Base-by-base conservation (phyloP, 169 alveolate species). In the Cryptosporidium canis region DNA sequence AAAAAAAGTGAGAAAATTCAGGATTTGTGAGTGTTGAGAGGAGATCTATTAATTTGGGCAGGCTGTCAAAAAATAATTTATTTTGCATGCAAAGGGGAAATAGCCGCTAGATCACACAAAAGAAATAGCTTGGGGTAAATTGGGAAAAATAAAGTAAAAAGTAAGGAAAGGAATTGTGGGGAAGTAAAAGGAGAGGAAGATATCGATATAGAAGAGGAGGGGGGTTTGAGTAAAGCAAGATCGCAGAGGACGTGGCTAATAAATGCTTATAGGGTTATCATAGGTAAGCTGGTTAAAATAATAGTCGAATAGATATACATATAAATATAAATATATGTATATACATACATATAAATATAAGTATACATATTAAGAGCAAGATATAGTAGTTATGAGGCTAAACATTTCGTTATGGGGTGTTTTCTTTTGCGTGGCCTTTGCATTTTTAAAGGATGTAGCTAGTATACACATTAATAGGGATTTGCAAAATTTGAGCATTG, bases 401-500 rank as follows among this genome's bases (percentile, higher is more conserved):
- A 51, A 14, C 24, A 51, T 21, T 18, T 12, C 63, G 18, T n/a
- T 51, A 21, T 51, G 37, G 4, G 63, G 63, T 21, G 14, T 51
- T 51, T 51, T 33, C 2, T 29, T 45, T 12, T 12, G n/a, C 35
- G 45, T 48, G n/a, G 8, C 39, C 27, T 24, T 41, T 24, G 12
- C 27, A n/a, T 66, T 39, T 66, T 66, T 66, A 0, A 0, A 21
- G 8, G 58, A 66, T 37, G 41, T 66, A 37, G 14, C 3, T 8
- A 21, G 61, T 1, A 39, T 70, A 33, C 84, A 70, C 18, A 48
- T 70, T 8, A 70, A 70, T 41, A 70, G 43, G 39, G 66, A 70
- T 2, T 31, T 70, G 18, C 84, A 70, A 24, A 70, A 70, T 70
- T 70, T 70, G 53, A 70, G 84, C 53, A 70, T 70, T 70, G 84